These are phyloP conservation scores for Penium margaritaceum DNA, from an alignment of 139 green algal species.

Conservation along the genomic window DNA sequence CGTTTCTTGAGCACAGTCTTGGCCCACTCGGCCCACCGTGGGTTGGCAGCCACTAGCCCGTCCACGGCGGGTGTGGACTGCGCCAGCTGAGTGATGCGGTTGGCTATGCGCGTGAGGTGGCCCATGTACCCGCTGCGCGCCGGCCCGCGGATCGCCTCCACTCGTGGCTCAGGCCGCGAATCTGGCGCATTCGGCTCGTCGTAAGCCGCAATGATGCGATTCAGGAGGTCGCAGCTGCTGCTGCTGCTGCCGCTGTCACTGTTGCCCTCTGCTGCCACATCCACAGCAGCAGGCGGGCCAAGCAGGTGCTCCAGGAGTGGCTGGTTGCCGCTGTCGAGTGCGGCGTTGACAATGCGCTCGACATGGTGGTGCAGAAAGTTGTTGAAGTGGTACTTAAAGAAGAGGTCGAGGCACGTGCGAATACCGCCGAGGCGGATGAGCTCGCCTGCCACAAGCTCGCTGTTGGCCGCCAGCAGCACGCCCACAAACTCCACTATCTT, in stretches of 20 bases:
- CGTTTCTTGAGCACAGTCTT: constrained; percentile 32
- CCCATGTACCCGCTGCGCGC: constrained; percentile 38
- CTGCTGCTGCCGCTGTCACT: no score
- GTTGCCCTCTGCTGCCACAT: no score
- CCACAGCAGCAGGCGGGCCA: not conserved
- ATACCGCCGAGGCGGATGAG: constrained; percentile 26
- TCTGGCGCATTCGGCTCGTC: constrained; percentile 36
- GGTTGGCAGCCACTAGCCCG: constrained; percentile 22
- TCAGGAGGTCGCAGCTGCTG: constrained; percentile 35
- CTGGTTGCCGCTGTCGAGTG: no score
- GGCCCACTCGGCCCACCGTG: constrained; percentile 32
- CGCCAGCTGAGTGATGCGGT: constrained; percentile 28
- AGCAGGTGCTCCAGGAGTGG: not conserved
- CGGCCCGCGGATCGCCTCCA: constrained; percentile 4
- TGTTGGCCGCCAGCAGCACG: constrained; percentile 38
- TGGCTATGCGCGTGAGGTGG: constrained; percentile 36
- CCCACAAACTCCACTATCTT: constrained; percentile 48
- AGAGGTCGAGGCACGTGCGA: constrained; percentile 28
- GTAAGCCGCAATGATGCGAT: constrained; percentile 21
- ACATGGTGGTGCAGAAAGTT: no score
- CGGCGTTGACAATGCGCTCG: no score
- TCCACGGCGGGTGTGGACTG: not conserved
- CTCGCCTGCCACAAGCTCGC: constrained; percentile 23
- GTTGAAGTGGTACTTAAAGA: no score
- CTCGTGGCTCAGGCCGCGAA: constrained; percentile 25